Evolutionary conservation across 768 basidiomycete genomes (phyloP).

Genomic region (Gloeophyllum trabeum): DNA sequence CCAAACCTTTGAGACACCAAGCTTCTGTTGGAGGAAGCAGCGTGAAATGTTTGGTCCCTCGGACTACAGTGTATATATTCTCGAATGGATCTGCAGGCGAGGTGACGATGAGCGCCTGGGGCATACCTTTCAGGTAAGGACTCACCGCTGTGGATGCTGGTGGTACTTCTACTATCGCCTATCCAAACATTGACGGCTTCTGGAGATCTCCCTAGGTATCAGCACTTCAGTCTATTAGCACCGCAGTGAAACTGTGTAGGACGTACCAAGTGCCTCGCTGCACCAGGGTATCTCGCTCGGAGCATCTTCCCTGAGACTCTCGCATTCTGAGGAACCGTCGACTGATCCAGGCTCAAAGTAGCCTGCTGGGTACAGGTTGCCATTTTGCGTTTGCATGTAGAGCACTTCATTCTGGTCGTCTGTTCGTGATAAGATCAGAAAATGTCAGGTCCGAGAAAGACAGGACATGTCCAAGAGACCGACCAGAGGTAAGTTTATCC

Average conservation of each 20-base stretch:
- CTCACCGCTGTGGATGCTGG: constrained; percentile 80
- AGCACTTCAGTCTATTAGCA: constrained; percentile 1
- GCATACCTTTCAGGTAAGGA: constrained; percentile 1
- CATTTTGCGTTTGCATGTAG: constrained; percentile 90
- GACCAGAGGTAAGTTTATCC: constrained; percentile 26
- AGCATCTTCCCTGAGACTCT: constrained; percentile 50
- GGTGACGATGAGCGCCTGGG: constrained; percentile 1
- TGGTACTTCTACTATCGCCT: constrained; percentile 64
- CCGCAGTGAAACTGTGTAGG: not conserved
- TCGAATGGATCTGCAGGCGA: constrained; percentile 68
- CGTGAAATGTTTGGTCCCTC: constrained; percentile 79
- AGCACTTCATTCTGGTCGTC: constrained; percentile 26
- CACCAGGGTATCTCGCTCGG: constrained; percentile 65
- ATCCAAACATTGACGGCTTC: constrained; percentile 96
- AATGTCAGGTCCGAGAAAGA: not conserved
- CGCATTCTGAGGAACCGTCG: constrained; percentile 45
- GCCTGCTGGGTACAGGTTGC: constrained; percentile 57
- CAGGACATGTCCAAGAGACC: too few relatives aligned
- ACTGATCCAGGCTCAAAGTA: constrained; percentile 23
- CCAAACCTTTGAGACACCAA: constrained; percentile 66
- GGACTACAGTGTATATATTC: constrained; percentile 83
- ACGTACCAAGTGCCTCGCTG: constrained; percentile 65
- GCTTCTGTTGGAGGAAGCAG: constrained; percentile 86
- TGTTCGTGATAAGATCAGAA: not conserved
- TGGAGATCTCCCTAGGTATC: constrained; percentile 39